Base-by-base conservation (phyloP, 352 stramenopile species). In the Thraustochytrium striatum region DNA sequence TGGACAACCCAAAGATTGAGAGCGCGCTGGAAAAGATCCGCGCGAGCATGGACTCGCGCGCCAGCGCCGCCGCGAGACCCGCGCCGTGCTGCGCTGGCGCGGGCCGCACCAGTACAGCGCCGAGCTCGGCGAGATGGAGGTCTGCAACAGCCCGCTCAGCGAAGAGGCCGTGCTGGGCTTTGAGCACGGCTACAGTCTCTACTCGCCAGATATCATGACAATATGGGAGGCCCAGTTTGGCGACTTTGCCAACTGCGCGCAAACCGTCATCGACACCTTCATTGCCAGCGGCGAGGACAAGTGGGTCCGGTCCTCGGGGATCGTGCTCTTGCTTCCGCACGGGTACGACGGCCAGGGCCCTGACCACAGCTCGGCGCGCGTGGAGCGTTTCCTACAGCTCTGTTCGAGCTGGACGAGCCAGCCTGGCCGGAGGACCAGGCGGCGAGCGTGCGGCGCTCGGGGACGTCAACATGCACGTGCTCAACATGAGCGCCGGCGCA, bases 211-310 rank as follows among this genome's bases (percentile, higher is more conserved):
- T 32, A 91, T 90, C 80, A 78, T 95, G 25, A 86, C 91, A 52
- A 86, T 95, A n/a, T 95, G 91, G 91, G 91, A 95, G 59, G 91
- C 91, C 8, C 91, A 95, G 75, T 95, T 95, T 65, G 91, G 91
- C 13, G 91, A 95, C 82, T 95, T 94, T 59, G 88, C 89, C 85
- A 95, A 95, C 62, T 87, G 88, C 33, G 90, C 89, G 36, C 90
- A 95, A 72, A 92, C 92, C 44, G 87, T 94, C 58, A 93, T 95
- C 69, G 91, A 95, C 72, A 88, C 79, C 70, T 95, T 95, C 81
- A 83, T 95, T 35, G 86, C 88, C 16, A 92, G 86, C 61, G 89
- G 85, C 41, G 91, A 95, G 79, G 89, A 87, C 79, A 95, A 95
- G 84, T 95, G 90, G 90, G 91, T 93, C 87, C 88, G 89, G 5